These are phyloP conservation scores for Bipolaris zeicola DNA, from an alignment of 2,329 filamentous ascomycete genomes.

Conservation along the genomic window DNA sequence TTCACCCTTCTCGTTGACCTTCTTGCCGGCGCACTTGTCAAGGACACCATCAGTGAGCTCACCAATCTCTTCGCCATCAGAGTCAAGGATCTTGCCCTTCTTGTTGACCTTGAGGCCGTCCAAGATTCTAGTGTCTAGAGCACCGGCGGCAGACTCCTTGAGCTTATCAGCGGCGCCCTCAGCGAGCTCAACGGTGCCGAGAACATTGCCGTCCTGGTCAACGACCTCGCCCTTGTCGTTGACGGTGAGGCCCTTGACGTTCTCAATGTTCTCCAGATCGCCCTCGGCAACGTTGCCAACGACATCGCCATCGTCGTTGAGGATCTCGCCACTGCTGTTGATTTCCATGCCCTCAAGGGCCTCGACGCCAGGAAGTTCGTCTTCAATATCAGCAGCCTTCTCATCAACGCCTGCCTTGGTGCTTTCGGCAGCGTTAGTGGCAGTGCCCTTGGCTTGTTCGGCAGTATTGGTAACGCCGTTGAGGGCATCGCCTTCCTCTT, in stretches of 20 bases:
- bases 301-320: slow-evolving; percentile 57
- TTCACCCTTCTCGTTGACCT: slow-evolving; percentile 58
- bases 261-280: slow-evolving; percentile 48
- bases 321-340: slow-evolving; percentile 57
- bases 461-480: slow-evolving; percentile 23
- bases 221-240: slow-evolving; percentile 59
- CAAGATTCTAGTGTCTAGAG: slow-evolving; percentile 55
- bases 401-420: slow-evolving; percentile 41
- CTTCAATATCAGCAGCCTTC: slow-evolving; percentile 51
- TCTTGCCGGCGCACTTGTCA: slow-evolving; percentile 54
- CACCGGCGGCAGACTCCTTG: slow-evolving; percentile 47
- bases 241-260: slow-evolving; percentile 56
- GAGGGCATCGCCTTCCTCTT: slow-evolving; percentile 31
- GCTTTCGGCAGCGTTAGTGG: slow-evolving; percentile 41
- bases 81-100: slow-evolving; percentile 60
- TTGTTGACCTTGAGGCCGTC: slow-evolving; percentile 63
- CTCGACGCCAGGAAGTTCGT: slow-evolving; percentile 58
- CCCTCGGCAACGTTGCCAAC: slow-evolving; percentile 56
- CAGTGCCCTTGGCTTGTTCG: slow-evolving; percentile 30
- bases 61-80: slow-evolving; percentile 58
- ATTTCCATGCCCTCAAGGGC: slow-evolving; percentile 58
- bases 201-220: slow-evolving; percentile 57
- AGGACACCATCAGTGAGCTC: slow-evolving; percentile 56
- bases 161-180: slow-evolving; percentile 57
- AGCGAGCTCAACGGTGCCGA: slow-evolving; percentile 57